Base-by-base conservation (phyloP, 495 filamentous ascomycete genomes). In the Pseudoneurospora amorphoporcata region DNA sequence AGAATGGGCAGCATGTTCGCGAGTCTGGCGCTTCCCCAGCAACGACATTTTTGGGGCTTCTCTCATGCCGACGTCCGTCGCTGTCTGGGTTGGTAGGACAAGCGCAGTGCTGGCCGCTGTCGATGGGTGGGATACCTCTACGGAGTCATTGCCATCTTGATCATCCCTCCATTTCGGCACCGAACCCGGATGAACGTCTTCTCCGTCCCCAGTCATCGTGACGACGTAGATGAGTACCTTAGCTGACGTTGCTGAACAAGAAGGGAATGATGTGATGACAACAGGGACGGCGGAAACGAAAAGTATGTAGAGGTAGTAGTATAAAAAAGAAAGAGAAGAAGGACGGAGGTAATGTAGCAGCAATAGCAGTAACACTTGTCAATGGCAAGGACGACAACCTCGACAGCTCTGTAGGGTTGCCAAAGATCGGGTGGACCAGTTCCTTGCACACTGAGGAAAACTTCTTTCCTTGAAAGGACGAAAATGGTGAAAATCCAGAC, bases 21-120 rank as follows among this genome's bases (percentile, higher is more conserved):
- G 72, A 32, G 78, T 75, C 69, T 84, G 85, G 58, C 84, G 81
- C 75, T 86, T 87, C 53, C 53, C 53, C 37, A 65, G 14, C 53
- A 65, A 37, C 29, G 53, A 65, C 53, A 65, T 32, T 37, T 17
- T 65, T 23, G 68, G 73, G 16, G 73, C 74, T 37, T 72, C 72
- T 23, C 73, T 70, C 71, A 78, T 77, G 42, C 71, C 71, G 69
- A 75, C 69, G n/a, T 75, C 70, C 39, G 35, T 29, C 10, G 61
- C 70, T n/a, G 43, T 71, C 29, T 65, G 32, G 17, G 39, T 39
- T 17, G 70, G 29, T 35, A 71, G 29, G 42, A 16, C 70, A 8
- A 35, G 42, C 32, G 9, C 29, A 58, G 70, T 39, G n/a, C 38
- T 58, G 23, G 43, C 42, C 32, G 10, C 32, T 38, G 43, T 38